These are phyloP conservation scores for Arxiozyma slooffiae DNA, from an alignment of 1,139 yeast genomes.

Conservation along the genomic window DNA sequence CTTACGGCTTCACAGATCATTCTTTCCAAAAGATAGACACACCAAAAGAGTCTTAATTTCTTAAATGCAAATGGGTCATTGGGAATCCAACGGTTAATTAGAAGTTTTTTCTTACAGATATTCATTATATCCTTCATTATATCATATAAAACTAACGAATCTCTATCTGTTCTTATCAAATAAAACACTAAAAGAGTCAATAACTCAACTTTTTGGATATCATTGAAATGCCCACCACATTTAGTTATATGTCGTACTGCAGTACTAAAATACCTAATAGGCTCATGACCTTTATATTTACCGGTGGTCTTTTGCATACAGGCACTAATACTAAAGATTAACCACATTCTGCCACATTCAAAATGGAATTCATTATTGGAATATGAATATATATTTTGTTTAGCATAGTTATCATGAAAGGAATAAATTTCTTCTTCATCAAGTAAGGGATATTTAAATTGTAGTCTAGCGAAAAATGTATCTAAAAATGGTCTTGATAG, in stretches of 20 bases:
- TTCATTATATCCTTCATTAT: slow-evolving; percentile 43
- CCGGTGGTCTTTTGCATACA: slow-evolving; percentile 43
- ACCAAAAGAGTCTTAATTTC: slow-evolving; percentile 48
- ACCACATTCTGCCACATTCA: slow-evolving; percentile 42
- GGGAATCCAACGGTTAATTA: slow-evolving; percentile 33
- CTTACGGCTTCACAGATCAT: slow-evolving; percentile 50
- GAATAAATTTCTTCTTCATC: slow-evolving; percentile 39
- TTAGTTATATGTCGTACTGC: slow-evolving; percentile 45
- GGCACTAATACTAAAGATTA: slow-evolving; percentile 40
- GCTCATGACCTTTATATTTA: slow-evolving; percentile 40
- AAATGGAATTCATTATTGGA: slow-evolving; percentile 37
- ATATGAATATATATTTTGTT: slow-evolving; percentile 28
- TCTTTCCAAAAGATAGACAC: slow-evolving; percentile 45
- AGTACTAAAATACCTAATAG: slow-evolving; percentile 41
- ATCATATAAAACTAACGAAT: slow-evolving; percentile 42
- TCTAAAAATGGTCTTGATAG: slow-evolving; percentile 39
- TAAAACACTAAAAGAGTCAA: slow-evolving; percentile 41
- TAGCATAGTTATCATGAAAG: slow-evolving; percentile 38
- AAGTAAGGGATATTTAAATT: slow-evolving; percentile 42
- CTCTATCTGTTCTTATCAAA: slow-evolving; percentile 47
- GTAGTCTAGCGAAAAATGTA: slow-evolving; percentile 42
- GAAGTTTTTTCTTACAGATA: slow-evolving; percentile 32
- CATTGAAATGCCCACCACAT: slow-evolving; percentile 33
- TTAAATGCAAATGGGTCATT: slow-evolving; percentile 31
- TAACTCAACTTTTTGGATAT: slow-evolving; percentile 41